A percentile compares a stretch with the other conserved stretches of the same genome.
phyloP scores from a whole-genome alignment of 2,329 filamentous ascomycete species.

The Calonectria hawksworthii region DNA sequence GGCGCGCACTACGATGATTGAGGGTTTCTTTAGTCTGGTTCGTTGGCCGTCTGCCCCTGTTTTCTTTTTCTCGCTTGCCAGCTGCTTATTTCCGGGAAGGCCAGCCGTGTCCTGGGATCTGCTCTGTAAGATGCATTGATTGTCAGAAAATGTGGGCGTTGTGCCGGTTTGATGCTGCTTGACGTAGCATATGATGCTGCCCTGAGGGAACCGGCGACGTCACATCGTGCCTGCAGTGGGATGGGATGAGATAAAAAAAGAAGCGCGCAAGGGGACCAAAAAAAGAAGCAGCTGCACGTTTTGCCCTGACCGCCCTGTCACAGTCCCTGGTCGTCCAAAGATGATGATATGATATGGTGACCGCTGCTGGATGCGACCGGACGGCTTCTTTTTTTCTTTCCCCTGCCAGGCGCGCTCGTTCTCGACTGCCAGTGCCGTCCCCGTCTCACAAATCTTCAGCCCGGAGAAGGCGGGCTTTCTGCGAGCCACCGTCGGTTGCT shows the following conservation, averaged over 20 bases:
- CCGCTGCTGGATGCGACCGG: not conserved
- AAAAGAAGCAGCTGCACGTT: not conserved
- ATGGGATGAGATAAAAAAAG: constrained; percentile 7
- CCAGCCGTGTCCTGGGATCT: not conserved
- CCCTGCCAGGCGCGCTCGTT: not conserved
- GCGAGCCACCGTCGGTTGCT: not conserved
- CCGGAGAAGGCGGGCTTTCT: not conserved
- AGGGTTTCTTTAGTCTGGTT: not conserved
- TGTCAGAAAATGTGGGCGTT: not conserved
- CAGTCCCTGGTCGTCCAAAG: not conserved
- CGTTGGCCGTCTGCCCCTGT: not conserved
- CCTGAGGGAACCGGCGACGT: not conserved
- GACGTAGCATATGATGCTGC: not conserved
- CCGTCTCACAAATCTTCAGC: constrained; percentile 5
- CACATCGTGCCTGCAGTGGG: constrained; percentile 1
- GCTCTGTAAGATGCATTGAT: not conserved
- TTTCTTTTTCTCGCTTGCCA: not conserved
- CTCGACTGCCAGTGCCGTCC: not conserved
- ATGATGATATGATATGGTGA: not conserved
- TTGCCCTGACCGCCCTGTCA: not conserved
- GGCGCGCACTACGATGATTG: not conserved
- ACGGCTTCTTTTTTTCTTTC: not conserved
- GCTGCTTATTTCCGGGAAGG: not conserved
- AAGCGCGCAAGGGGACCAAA: not conserved
- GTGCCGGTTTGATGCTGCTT: not conserved